phyloP scores from a whole-genome alignment of 2,329 filamentous ascomycete genomes.

The Cucurbitaria berberidis region DNA sequence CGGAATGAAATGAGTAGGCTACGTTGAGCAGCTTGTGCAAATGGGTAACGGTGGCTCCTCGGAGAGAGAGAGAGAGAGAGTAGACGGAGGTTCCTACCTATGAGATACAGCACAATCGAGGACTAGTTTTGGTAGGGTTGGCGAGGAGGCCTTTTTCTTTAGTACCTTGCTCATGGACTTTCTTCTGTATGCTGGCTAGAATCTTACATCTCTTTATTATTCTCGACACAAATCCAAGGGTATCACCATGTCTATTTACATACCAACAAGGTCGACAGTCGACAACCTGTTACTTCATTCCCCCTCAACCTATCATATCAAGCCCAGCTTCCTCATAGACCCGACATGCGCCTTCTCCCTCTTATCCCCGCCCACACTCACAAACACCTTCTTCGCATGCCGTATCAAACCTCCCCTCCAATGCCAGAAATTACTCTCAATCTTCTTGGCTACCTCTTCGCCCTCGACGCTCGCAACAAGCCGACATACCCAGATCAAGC shows the following conservation, averaged over 20 bases:
- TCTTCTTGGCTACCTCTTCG: conserved; percentile 28
- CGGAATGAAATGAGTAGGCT: no score
- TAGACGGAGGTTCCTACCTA: no score
- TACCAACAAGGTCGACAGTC: not conserved
- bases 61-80: no score
- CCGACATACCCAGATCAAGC: conserved; percentile 38
- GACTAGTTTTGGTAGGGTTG: no score
- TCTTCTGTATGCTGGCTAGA: not conserved
- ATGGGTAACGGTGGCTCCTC: no score
- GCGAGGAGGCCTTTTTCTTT: no score
- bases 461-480: conserved; percentile 40
- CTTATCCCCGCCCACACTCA: conserved; percentile 22
- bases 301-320: conserved; percentile 21
- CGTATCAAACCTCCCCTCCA: conserved; percentile 40
- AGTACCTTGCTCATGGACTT: not conserved
- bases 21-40: no score
- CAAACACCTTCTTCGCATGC: conserved; percentile 25
- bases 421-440: conserved; percentile 35
- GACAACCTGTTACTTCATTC: not conserved
- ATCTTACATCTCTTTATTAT: not conserved
- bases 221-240: not conserved
- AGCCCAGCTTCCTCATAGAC: conserved; percentile 37
- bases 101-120: no score
- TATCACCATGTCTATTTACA: not conserved
- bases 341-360: conserved; percentile 32